Base-by-base conservation (phyloP, 805 yeast species). In the Jamesozyma hellenica region DNA sequence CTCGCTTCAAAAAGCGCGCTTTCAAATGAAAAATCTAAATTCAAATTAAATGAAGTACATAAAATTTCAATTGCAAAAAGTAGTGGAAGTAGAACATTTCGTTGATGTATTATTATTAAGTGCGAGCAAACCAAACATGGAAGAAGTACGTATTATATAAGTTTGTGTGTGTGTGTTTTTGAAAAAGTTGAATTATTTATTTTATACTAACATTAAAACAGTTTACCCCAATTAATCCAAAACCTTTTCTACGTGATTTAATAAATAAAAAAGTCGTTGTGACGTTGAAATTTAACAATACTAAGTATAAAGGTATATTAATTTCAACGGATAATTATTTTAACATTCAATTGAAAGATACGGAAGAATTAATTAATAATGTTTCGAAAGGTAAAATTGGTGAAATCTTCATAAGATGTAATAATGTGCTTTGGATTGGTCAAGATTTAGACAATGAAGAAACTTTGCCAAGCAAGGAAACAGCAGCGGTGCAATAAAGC, bases 261-360 rank as follows among this genome's bases (percentile, higher is more conserved):
- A 69, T 82, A n/a, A 78, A 80, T 41, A 71, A 79, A 42, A 68
- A 65, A 27, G 87, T 90, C 11, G 64, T 78, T 11, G 90, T 92
- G 16, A 75, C 87, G 42, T 71, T 92, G 45, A 92, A 92, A 58
- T 92, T 95, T 81, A 90, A 87, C 54, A 74, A 74, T 47, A 82
- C 95, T 10, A 94, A 87, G 58, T 92, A 92, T 61, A 73, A 67
- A 43, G 98, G 98, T 1, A 72, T 60, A 16, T 69, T 92, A 33
- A 62, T 78, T 4, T 77, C 95, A 1, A 81, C 84, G 18, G 98
- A 92, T 57, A 83, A 84, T 51, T 92, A 92, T 63, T 90, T 92
- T 90, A 92, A 92, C 52, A 47, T 92, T 27, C 87, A 83, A 54
- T 61, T 88, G 31, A 79, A 74, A 28, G 72, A 78, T 23, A 75